A percentile compares a stretch with the other conserved stretches of the same genome.
Evolutionary conservation across 768 basidiomycete genomes (phyloP).

Genomic region (Paxillus involutus): DNA sequence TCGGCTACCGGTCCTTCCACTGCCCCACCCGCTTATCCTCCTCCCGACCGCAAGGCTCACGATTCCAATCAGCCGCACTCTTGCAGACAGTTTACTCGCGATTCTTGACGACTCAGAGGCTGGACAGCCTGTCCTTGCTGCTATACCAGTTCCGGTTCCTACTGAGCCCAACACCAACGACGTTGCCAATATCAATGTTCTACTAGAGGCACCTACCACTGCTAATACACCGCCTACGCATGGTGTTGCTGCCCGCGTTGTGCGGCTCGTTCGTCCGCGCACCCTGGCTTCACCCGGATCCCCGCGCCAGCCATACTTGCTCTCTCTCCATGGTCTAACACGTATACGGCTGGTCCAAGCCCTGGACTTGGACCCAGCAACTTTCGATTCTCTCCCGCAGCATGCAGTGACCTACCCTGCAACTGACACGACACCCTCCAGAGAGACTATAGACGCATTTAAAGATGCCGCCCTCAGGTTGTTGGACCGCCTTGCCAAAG

Average conservation of each 20-base stretch:
- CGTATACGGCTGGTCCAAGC: constrained; percentile 57
- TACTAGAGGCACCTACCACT: background rate
- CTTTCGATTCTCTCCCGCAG: constrained; percentile 33
- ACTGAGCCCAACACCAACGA: constrained; percentile 16
- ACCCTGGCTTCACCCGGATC: constrained; percentile 28
- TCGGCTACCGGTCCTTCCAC: constrained; percentile 65
- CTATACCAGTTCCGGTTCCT: constrained; percentile 48
- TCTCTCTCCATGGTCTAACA: constrained; percentile 71
- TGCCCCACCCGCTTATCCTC: constrained; percentile 71
- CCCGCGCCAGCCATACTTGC: constrained; percentile 58
- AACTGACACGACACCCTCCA: constrained; percentile 43
- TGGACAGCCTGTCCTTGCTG: constrained; percentile 64
- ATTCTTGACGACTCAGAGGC: constrained; percentile 70
- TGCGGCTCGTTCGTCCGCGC: constrained; percentile 66
- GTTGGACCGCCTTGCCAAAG: constrained; percentile 59
- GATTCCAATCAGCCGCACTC: constrained; percentile 57
- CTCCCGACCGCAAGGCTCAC: constrained; percentile 73
- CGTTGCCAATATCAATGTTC: constrained; percentile 6
- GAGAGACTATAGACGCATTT: constrained; percentile 63
- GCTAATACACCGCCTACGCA: constrained; percentile 42
- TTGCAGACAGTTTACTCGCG: constrained; percentile 64
- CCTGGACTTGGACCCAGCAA: constrained; percentile 27
- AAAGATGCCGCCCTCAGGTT: constrained; percentile 65
- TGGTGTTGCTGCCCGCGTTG: constrained; percentile 71
- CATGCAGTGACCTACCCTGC: constrained; percentile 49